Evolutionary conservation across 2,329 filamentous ascomycete genomes (phyloP).

Genomic region (Hypoxylon sp.): DNA sequence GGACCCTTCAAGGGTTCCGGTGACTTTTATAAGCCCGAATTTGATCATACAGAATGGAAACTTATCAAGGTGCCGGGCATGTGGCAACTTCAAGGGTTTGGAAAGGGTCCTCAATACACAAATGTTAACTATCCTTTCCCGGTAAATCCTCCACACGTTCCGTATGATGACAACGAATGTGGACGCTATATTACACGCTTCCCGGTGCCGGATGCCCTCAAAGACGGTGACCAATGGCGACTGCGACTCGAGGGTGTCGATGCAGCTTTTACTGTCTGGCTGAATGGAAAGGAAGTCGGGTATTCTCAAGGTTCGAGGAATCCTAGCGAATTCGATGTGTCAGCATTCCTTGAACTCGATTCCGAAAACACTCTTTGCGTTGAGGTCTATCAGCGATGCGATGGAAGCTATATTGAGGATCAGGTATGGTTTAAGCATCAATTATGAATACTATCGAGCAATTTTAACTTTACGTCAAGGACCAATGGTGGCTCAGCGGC

Average conservation of each 20-base stretch:
- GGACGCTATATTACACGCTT: slow-evolving; percentile 76
- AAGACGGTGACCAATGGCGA: slow-evolving; percentile 69
- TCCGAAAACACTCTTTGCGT: slow-evolving; percentile 72
- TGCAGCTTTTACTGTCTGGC: slow-evolving; percentile 78
- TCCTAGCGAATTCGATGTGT: slow-evolving; percentile 80
- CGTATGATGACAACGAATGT: slow-evolving; percentile 74
- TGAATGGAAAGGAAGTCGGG: slow-evolving; percentile 77
- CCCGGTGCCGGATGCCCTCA: slow-evolving; percentile 62
- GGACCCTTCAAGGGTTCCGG: slow-evolving; percentile 63
- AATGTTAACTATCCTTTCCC: slow-evolving; percentile 75
- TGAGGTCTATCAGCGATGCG: slow-evolving; percentile 79
- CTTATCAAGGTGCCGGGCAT: slow-evolving; percentile 74
- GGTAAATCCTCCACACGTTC: slow-evolving; percentile 75
- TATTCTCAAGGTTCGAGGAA: slow-evolving; percentile 82
- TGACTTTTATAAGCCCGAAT: slow-evolving; percentile 58
- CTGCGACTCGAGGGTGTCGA: slow-evolving; percentile 83
- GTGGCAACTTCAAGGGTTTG: slow-evolving; percentile 78
- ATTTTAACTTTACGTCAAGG: slow-evolving; percentile 55
- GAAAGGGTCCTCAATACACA: slow-evolving; percentile 72
- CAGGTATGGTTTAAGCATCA: slow-evolving; percentile 56
- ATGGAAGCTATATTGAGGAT: slow-evolving; percentile 81
- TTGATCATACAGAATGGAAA: slow-evolving; percentile 58
- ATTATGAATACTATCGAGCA: not conserved
- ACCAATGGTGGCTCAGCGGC: slow-evolving; percentile 77
- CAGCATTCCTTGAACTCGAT: slow-evolving; percentile 61